Evolutionary conservation across 805 yeast genomes (phyloP).

Genomic region (Torulaspora maleeae): DNA sequence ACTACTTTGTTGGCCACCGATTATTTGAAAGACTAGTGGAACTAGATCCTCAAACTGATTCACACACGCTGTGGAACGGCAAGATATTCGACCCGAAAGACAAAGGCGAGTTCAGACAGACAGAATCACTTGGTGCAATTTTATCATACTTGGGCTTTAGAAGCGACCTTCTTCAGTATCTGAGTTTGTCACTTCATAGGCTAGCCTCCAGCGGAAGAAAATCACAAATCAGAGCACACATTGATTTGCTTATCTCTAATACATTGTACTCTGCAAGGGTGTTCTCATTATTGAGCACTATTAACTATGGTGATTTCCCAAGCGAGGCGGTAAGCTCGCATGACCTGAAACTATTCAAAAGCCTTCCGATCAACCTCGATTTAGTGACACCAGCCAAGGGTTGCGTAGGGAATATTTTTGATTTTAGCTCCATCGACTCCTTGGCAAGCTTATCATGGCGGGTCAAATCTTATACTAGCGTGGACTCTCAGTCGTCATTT

Average conservation of each 20-base stretch:
- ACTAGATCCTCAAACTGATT: slow-evolving; percentile 51
- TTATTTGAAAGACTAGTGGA: slow-evolving; percentile 50
- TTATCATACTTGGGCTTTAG: slow-evolving; percentile 59
- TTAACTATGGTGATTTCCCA: slow-evolving; percentile 51
- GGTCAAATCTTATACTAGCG: slow-evolving; percentile 3
- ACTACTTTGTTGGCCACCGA: slow-evolving; percentile 47
- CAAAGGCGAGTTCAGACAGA: slow-evolving; percentile 29
- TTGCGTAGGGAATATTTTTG: slow-evolving; percentile 37
- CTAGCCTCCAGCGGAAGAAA: slow-evolving; percentile 46
- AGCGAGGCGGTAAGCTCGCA: slow-evolving; percentile 21
- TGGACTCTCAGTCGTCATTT: neutral
- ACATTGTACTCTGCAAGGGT: slow-evolving; percentile 61
- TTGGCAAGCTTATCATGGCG: slow-evolving; percentile 31
- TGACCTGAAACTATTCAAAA: slow-evolving; percentile 29
- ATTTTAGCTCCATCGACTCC: slow-evolving; percentile 40
- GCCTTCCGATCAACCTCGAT: slow-evolving; percentile 41
- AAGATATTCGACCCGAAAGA: slow-evolving; percentile 35
- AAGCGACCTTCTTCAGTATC: slow-evolving; percentile 54
- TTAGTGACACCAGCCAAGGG: slow-evolving; percentile 35
- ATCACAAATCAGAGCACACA: slow-evolving; percentile 43
- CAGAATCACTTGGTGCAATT: slow-evolving; percentile 47
- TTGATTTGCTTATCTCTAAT: slow-evolving; percentile 48
- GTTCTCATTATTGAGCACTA: slow-evolving; percentile 63
- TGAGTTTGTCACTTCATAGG: slow-evolving; percentile 70
- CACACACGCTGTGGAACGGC: slow-evolving; percentile 52